phyloP scores from a whole-genome alignment of 331 rosid species.

The Arachis monticola region DNA sequence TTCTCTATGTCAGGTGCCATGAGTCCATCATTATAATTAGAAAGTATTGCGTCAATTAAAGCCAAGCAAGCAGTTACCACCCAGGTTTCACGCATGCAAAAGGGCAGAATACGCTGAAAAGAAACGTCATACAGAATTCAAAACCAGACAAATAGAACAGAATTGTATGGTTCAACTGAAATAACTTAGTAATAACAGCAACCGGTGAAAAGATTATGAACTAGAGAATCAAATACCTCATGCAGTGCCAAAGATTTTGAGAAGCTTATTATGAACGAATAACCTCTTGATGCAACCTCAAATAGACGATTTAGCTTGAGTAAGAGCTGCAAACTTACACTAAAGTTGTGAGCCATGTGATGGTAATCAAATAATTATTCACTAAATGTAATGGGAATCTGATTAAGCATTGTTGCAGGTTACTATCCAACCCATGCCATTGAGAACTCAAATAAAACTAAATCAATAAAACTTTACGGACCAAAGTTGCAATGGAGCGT shows the following conservation, averaged over 20 bases:
- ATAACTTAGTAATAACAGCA: conserved; percentile 9
- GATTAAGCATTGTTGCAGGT: conserved; percentile 28
- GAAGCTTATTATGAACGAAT: conserved; percentile 89
- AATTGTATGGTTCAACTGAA: conserved; percentile 36
- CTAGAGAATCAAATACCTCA: conserved; percentile 67
- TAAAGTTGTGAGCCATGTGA: conserved; percentile 35
- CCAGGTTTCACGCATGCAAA: conserved; percentile 98
- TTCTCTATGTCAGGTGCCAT: conserved; percentile 78
- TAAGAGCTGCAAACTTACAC: conserved; percentile 67
- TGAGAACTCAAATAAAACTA: conserved; percentile 6
- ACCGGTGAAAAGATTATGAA: conserved; percentile 28
- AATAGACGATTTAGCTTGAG: conserved; percentile 84
- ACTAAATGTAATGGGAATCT: conserved; percentile 13
- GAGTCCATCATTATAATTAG: conserved; percentile 70
- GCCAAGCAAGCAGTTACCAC: conserved; percentile 88
- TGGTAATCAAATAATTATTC: conserved; percentile 31
- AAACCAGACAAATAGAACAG: conserved; percentile 32
- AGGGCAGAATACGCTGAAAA: conserved; percentile 83
- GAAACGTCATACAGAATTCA: conserved; percentile 43
- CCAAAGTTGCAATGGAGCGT: conserved; percentile 21
- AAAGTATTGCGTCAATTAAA: conserved; percentile 72
- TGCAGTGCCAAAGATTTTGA: conserved; percentile 78
- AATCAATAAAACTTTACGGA: conserved; percentile 11
- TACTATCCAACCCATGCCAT: conserved; percentile 30
- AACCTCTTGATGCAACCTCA: conserved; percentile 96